Evolutionary conservation across 306 rosid species (phyloP).

Genomic region (Cicer cuneatum): DNA sequence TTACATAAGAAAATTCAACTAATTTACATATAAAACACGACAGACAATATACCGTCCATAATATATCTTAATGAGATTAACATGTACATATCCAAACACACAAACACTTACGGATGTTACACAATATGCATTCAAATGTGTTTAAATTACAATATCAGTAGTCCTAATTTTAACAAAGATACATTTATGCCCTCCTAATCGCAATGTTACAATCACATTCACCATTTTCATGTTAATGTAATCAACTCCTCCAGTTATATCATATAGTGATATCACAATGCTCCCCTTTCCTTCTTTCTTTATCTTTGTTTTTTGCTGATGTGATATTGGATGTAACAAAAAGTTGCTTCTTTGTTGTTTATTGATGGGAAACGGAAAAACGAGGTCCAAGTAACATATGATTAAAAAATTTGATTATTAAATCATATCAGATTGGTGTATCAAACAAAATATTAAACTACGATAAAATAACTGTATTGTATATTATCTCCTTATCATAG

Average conservation of each 20-base stretch:
- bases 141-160: constrained; percentile 16
- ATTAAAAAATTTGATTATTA: no score
- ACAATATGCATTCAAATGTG: background rate
- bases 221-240: constrained; percentile 9
- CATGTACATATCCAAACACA: constrained; percentile 10
- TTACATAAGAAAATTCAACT: constrained; percentile 26
- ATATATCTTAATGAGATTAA: constrained; percentile 13
- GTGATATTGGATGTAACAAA: constrained; percentile 7
- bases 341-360: constrained; percentile 15
- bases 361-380: no score
- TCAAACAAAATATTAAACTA: no score
- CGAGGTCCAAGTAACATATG: no score
- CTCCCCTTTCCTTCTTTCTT: background rate
- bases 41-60: constrained; percentile 7
- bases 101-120: background rate
- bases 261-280: constrained; percentile 9
- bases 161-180: constrained; percentile 19
- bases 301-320: constrained; percentile 13
- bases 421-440: no score
- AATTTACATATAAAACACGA: constrained; percentile 36
- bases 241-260: background rate
- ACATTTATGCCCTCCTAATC: background rate
- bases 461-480: no score
- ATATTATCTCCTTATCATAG: no score
- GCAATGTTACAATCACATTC: constrained; percentile 19